Evolutionary conservation across 805 yeast species (phyloP), one percentile per base, ranked within the genome.

Genomic region (Saccharomycopsis schoenii): DNA sequence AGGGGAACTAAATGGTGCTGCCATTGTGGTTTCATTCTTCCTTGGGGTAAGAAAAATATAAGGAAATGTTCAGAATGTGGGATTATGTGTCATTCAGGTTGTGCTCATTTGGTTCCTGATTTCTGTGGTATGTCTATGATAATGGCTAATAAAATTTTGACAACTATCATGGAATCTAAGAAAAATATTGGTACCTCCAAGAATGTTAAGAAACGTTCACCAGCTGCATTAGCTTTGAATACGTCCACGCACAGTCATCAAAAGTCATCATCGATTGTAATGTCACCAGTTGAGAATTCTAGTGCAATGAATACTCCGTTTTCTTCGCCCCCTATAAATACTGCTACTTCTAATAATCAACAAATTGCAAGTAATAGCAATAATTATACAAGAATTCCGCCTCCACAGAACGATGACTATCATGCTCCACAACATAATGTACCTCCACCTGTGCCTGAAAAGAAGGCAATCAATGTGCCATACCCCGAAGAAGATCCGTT

Each of bases 1-100:
- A 85, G 91, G 74, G 96, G 97, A 68, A 96, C 99, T 1, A 92
- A 93, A 70, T 94, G 99, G 99, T 94, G 99, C 75, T 94, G 98
- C 68, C 99, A 94, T 72, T 94, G 99, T 80, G 99, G 99, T 64
- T 90, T 90, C 70, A 85, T 94, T 58, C 78, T 94, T 64, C 98
- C 99, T 17, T 86, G 97, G 87, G 97, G 98, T 59, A 83, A 86
- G 69, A 91, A 90, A 72, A 91, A 89, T 67, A 96, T 92, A 11
- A 81, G 97, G 58, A 94, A 90, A 72, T 93, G 99, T 79, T 77
- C 87, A 4, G 94, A 88, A 66, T 94, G 99, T 83, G 96, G 96
- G 37, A 83, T 91, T 21, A 89, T 93, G 86, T 93, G 97, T 68
- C 99, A 94, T 70, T 82, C 94, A 2, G 84, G 84, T 55, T 94